A percentile compares a stretch with the other conserved stretches of the same genome.
phyloP scores from a whole-genome alignment of 345 rosid species.

The Eucalyptus regnans region DNA sequence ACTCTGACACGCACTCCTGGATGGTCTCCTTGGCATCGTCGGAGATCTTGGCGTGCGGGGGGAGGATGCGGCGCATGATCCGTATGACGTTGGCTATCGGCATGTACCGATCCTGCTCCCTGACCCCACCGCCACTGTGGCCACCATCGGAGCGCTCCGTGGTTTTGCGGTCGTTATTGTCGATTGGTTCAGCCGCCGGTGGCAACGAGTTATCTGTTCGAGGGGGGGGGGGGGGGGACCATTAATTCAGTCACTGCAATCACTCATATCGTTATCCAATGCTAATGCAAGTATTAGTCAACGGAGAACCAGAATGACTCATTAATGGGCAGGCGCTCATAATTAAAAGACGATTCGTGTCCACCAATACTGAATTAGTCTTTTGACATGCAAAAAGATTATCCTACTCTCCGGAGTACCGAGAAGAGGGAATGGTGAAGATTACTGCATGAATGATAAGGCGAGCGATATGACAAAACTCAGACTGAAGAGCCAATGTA shows the following conservation, averaged over 20 bases:
- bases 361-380: not conserved
- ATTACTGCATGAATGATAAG: not conserved
- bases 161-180: not conserved
- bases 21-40: slow-evolving; percentile 13
- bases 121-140: not conserved
- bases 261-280: not conserved
- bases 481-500: not conserved
- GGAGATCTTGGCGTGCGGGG: slow-evolving; percentile 8
- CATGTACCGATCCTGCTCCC: slow-evolving; percentile 13
- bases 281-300: not conserved
- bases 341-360: not conserved
- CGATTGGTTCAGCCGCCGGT: not conserved
- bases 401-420: not conserved
- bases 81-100: slow-evolving; percentile 6
- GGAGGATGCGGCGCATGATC: slow-evolving; percentile 7
- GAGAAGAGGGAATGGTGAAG: not conserved
- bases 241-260: not conserved
- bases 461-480: not conserved
- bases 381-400: not conserved
- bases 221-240: not conserved
- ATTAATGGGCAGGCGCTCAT: not conserved
- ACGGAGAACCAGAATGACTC: not conserved
- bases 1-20: slow-evolving; percentile 14
- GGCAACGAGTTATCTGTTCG: not conserved
- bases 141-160: not conserved